Evolutionary conservation across 2,329 filamentous ascomycete species (phyloP).

Genomic region (Monosporascus sp.): DNA sequence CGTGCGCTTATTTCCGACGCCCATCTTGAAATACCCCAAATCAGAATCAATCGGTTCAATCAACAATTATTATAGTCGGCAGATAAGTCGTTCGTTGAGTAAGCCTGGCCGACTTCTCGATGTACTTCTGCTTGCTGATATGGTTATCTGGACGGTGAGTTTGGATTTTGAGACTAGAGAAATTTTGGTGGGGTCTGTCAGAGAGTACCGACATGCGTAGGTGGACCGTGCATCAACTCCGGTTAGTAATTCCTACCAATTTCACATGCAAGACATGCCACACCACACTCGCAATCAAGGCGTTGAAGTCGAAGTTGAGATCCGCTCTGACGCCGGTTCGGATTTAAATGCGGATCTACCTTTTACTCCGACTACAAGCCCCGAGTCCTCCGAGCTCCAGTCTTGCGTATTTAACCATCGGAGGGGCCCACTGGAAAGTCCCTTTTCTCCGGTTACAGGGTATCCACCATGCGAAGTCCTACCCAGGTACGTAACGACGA

Average conservation of each 20-base stretch:
- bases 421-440: background rate
- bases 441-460: background rate
- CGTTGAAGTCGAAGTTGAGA: background rate
- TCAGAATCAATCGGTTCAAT: too few species aligned
- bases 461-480: background rate
- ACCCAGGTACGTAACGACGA: too few species aligned
- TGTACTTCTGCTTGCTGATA: too few species aligned
- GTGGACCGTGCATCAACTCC: background rate
- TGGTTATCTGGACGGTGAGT: background rate
- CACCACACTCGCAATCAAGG: too few species aligned
- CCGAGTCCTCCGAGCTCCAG: background rate
- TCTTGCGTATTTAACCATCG: background rate
- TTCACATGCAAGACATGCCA: background rate
- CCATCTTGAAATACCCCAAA: conserved; percentile 47
- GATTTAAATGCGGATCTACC: background rate
- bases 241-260: background rate
- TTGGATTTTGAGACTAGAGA: conserved; percentile 4
- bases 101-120: too few species aligned
- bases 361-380: background rate
- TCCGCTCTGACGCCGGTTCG: background rate
- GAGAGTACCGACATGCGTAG: background rate
- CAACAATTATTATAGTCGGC: too few species aligned
- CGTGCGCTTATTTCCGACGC: conserved; percentile 61
- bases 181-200: conserved; percentile 23
- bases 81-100: background rate